Base-by-base conservation (phyloP, 768 basidiomycete genomes). In the Mycena belliarum region DNA sequence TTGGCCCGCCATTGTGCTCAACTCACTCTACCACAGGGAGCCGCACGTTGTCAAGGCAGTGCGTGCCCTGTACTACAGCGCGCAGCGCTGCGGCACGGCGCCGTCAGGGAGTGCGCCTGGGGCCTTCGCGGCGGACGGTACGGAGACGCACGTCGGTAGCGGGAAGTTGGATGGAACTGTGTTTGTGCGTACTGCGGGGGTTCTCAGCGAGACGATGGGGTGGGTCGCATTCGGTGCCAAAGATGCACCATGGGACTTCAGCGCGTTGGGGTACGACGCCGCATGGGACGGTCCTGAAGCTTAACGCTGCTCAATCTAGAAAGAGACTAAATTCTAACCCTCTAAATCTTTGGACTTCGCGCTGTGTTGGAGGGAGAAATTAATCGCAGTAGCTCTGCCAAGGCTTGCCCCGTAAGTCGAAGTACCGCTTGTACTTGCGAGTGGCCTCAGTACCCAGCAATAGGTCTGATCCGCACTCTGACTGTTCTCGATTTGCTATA, bases 151-250 rank as follows among this genome's bases (percentile, higher is more conserved):
- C 35, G 61, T 55, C 24, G 75, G 73, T 2, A 67, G 69, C 8
- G 64, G 60, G 25, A 61, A 64, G 52, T 46, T 78, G 41, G 79
- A 81, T 52, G 79, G 78, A 14, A 72, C 74, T 11, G 37, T 78
- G n/a, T 80, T 79, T 53, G 69, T 78, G 8, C 63, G 78, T 16
- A 75, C 76, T 15, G 79, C 78, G 18, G 79, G 78, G 5, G 72
- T 79, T 10, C 64, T 78, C 53, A 72, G 74, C 68, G 66, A 76
- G 26, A 68, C 66, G 9, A 59, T 80, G 25, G 78, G 79, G 0
- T 80, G 77, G 78, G 75, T 77, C 4, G 61, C 68, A 23, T 70
- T 75, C 64, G 78, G 79, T 6, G 72, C 75, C 63, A 60, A 63
- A 50, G 73, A 64, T 9, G 29, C 61, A 0, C 26, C 52, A 0